Evolutionary conservation across 192 early-diverging fungal genomes (phyloP).

Genomic region (Endogone sp.): DNA sequence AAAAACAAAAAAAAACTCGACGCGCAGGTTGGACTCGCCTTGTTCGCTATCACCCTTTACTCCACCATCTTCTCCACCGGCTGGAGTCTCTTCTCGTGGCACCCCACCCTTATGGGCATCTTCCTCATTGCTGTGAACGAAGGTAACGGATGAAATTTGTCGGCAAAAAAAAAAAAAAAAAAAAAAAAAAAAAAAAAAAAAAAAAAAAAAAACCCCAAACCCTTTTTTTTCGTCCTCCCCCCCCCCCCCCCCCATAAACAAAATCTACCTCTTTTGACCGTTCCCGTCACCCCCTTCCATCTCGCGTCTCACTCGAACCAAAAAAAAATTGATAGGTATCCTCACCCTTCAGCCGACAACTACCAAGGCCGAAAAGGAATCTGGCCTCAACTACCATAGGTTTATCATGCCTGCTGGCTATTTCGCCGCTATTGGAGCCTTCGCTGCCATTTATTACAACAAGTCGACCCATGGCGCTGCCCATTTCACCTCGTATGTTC

Average conservation of each 20-base stretch:
- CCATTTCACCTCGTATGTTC: slow-evolving; percentile 25
- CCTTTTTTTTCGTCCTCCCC: too few relatives aligned
- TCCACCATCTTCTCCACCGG: slow-evolving; percentile 12
- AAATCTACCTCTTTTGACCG: neutral
- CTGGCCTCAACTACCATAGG: slow-evolving; percentile 23
- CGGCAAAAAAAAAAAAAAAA: neutral
- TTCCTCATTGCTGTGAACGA: slow-evolving; percentile 21
- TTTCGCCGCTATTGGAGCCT: slow-evolving; percentile 16
- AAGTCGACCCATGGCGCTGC: slow-evolving; percentile 15
- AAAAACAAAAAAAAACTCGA: too few relatives aligned
- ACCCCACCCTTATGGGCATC: slow-evolving; percentile 23
- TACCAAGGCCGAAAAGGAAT: slow-evolving; percentile 23
- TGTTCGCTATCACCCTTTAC: slow-evolving; percentile 22
- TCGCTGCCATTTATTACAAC: slow-evolving; percentile 17
- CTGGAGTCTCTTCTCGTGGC: slow-evolving; percentile 24
- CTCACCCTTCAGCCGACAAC: slow-evolving; percentile 24
- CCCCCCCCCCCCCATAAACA: too few relatives aligned
- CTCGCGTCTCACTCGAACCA: neutral
- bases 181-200: too few relatives aligned
- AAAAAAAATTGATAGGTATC: slow-evolving; percentile 14
- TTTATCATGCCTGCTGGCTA: slow-evolving; percentile 18
- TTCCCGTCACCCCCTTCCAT: neutral
- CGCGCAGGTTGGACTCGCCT: slow-evolving; percentile 11
- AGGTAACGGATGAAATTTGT: slow-evolving; percentile 16
- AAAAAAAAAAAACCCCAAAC: too few relatives aligned